Conservation (phyloP, 192 early-diverging fungal species). For the Coemansia sp. region DNA sequence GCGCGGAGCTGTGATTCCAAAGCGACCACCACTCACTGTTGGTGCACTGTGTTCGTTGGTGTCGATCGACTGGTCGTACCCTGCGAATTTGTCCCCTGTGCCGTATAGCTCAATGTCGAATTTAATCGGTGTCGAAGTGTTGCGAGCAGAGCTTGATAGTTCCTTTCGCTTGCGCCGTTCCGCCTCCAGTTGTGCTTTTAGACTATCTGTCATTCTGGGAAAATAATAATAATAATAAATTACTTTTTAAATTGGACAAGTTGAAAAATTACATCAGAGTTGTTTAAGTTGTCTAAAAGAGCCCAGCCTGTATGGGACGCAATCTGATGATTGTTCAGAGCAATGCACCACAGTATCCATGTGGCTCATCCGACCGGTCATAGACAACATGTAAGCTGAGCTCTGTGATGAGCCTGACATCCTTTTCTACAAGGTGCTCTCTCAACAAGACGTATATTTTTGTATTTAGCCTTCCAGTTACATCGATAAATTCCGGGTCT, state of each 20-base stretch:
- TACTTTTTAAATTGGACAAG: too few relatives aligned
- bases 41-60: too few relatives aligned
- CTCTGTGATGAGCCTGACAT: neutral
- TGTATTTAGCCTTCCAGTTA: neutral
- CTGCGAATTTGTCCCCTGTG: constrained; percentile 62
- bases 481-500: neutral
- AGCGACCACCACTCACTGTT: constrained; percentile 39
- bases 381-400: neutral
- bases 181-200: constrained; percentile 39
- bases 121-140: constrained; percentile 18
- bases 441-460: neutral
- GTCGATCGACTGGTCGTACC: constrained; percentile 64
- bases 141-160: constrained; percentile 1
- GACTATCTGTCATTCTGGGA: constrained; percentile 9
- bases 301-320: too few relatives aligned
- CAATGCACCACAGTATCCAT: neutral
- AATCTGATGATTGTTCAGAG: too few relatives aligned
- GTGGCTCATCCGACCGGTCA: neutral
- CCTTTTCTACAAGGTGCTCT: neutral
- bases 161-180: constrained; percentile 36
- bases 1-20: constrained; percentile 75
- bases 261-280: too few relatives aligned
- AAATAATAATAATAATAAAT: neutral
- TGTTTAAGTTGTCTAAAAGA: too few relatives aligned
- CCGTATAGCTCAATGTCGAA: constrained; percentile 77